Conservation (phyloP, 2,329 filamentous ascomycete species). For the Nothopassalora personata region DNA sequence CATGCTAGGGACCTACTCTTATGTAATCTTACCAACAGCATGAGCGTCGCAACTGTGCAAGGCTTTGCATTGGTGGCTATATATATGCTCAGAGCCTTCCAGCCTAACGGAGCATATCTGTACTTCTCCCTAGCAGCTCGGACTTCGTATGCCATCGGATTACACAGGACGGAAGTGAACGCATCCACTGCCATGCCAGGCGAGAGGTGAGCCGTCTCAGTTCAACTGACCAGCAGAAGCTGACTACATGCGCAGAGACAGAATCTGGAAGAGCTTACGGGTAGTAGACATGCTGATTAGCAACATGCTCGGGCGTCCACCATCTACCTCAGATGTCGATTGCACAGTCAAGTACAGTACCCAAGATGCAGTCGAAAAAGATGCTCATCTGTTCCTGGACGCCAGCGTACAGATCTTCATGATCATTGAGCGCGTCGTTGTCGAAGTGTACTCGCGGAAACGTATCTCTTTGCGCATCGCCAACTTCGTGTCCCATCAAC, state of each 20-base stretch:
- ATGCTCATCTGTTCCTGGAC: constrained; percentile 32
- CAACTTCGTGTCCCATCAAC: constrained; percentile 37
- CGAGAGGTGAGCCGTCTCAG: not conserved
- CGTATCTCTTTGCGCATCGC: constrained; percentile 39
- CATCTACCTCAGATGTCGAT: constrained; percentile 50
- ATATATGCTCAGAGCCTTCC: constrained; percentile 48
- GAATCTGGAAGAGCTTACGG: constrained; percentile 50
- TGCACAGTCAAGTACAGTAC: constrained; percentile 37
- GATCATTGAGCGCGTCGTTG: constrained; percentile 45
- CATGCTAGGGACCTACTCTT: constrained; percentile 43
- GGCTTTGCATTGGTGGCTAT: constrained; percentile 49
- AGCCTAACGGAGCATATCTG: constrained; percentile 44
- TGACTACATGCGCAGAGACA: constrained; percentile 32
- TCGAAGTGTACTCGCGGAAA: constrained; percentile 43
- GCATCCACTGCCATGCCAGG: constrained; percentile 40
- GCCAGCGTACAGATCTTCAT: constrained; percentile 42
- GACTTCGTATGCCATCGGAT: constrained; percentile 48
- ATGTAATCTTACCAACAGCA: constrained; percentile 44
- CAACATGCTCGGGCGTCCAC: constrained; percentile 48
- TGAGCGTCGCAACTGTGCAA: constrained; percentile 48
- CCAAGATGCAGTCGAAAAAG: constrained; percentile 14
- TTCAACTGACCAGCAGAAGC: not conserved
- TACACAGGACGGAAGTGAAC: constrained; percentile 50
- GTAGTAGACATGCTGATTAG: constrained; percentile 50
- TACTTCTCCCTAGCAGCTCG: constrained; percentile 40